A percentile compares a stretch with the other conserved stretches of the same genome.
Evolutionary conservation across 2,329 filamentous ascomycete genomes (phyloP).

Genomic region (Sclerotinia subarctica): DNA sequence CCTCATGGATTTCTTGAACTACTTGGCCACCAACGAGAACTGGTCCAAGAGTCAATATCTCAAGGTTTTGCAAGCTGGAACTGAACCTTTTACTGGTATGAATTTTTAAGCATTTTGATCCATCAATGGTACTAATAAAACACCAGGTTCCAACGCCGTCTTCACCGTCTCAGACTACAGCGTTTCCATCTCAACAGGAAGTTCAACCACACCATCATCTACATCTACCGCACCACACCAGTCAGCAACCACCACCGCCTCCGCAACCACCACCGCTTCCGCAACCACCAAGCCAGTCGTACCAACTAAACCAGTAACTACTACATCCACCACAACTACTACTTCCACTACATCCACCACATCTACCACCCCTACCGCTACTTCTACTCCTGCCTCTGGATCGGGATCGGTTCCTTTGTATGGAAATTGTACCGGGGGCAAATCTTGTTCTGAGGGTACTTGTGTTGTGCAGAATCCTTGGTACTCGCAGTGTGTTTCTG

Average conservation of each 20-base stretch:
- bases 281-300: neutral
- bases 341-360: neutral
- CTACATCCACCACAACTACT: neutral
- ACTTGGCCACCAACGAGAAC: slow-evolving; percentile 50
- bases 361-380: neutral
- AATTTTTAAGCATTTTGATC: too few relatives aligned
- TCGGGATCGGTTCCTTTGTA: neutral
- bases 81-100: slow-evolving; percentile 51
- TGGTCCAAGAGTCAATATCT: slow-evolving; percentile 51
- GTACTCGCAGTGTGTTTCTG: neutral
- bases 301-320: neutral
- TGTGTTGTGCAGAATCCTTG: neutral
- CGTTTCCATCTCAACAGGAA: slow-evolving; percentile 5
- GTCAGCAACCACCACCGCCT: neutral
- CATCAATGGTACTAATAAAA: neutral
- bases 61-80: slow-evolving; percentile 52
- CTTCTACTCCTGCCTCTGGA: neutral
- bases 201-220: neutral
- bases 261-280: neutral
- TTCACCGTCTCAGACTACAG: slow-evolving; percentile 15
- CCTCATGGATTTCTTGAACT: slow-evolving; percentile 54
- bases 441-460: neutral
- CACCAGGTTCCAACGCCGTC: slow-evolving; percentile 6
- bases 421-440: neutral
- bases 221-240: neutral